A percentile compares a stretch with the other conserved stretches of the same genome.
Evolutionary conservation across 2,329 filamentous ascomycete species (phyloP).

Genomic region (Chaetomium globosum): DNA sequence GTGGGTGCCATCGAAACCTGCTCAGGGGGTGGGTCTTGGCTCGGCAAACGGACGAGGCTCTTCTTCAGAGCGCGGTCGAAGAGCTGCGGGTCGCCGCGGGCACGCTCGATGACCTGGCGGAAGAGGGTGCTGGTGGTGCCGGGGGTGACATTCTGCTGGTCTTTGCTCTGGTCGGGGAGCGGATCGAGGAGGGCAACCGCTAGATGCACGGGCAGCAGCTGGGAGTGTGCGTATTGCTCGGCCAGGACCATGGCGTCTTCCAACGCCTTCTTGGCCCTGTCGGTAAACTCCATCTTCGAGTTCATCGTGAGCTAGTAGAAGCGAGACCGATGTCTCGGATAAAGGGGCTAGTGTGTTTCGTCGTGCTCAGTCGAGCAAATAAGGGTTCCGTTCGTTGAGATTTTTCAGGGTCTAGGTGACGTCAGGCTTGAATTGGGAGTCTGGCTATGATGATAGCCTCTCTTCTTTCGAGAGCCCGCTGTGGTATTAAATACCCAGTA

Average conservation of each 20-base stretch:
- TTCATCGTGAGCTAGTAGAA: slow-evolving; percentile 51
- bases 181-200: slow-evolving; percentile 80
- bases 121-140: slow-evolving; percentile 73
- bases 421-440: slow-evolving; percentile 33
- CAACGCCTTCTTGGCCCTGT: slow-evolving; percentile 86
- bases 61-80: slow-evolving; percentile 92
- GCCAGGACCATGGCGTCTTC: slow-evolving; percentile 86
- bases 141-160: slow-evolving; percentile 76
- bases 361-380: slow-evolving; percentile 14
- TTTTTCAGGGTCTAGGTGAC: slow-evolving; percentile 29
- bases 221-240: slow-evolving; percentile 86
- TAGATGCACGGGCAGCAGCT: slow-evolving; percentile 87
- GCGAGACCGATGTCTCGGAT: slow-evolving; percentile 32
- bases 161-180: slow-evolving; percentile 73
- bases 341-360: slow-evolving; percentile 8
- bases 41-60: slow-evolving; percentile 83
- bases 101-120: slow-evolving; percentile 89
- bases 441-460: background rate
- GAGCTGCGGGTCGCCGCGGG: slow-evolving; percentile 86
- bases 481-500: background rate
- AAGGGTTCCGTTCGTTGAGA: slow-evolving; percentile 7
- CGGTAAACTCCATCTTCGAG: slow-evolving; percentile 87
- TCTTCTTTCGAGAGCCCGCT: slow-evolving; percentile 12
- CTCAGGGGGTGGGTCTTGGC: slow-evolving; percentile 93
- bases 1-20: slow-evolving; percentile 78